These are phyloP conservation scores for Coemansia sp. DNA, from an alignment of 192 early-diverging fungal genomes.

Conservation along the genomic window DNA sequence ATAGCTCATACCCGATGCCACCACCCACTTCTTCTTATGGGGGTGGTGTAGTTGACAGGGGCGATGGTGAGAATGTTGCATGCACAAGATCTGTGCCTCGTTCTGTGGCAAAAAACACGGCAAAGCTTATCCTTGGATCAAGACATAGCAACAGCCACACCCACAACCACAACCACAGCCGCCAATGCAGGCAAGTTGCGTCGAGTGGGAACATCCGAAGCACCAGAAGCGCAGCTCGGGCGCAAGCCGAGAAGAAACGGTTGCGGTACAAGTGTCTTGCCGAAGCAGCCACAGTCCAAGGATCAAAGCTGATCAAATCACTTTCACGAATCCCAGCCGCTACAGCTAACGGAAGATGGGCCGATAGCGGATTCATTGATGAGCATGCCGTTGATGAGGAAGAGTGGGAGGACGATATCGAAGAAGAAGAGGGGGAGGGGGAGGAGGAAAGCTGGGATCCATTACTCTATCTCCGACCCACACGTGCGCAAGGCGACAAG, in stretches of 20 bases:
- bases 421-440: background rate
- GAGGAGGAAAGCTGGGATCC: constrained; percentile 27
- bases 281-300: constrained; percentile 37
- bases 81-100: constrained; percentile 3
- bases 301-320: constrained; percentile 42
- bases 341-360: background rate
- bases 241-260: constrained; percentile 3
- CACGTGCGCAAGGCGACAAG: background rate
- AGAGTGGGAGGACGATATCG: constrained; percentile 12
- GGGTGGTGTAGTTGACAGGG: background rate
- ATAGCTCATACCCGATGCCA: constrained; percentile 47
- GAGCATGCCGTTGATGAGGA: background rate
- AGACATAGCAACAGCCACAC: constrained; percentile 5
- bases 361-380: constrained; percentile 1
- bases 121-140: constrained; percentile 6
- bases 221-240: background rate
- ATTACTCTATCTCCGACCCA: constrained; percentile 28
- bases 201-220: background rate
- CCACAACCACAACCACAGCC: too few relatives aligned
- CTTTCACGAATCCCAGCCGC: constrained; percentile 26
- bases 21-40: background rate
- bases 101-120: constrained; percentile 8
- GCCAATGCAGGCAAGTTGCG: background rate
- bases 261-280: constrained; percentile 49
- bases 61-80: background rate